Base-by-base conservation (phyloP, 192 early-diverging fungal genomes). In the Endogone sp. region DNA sequence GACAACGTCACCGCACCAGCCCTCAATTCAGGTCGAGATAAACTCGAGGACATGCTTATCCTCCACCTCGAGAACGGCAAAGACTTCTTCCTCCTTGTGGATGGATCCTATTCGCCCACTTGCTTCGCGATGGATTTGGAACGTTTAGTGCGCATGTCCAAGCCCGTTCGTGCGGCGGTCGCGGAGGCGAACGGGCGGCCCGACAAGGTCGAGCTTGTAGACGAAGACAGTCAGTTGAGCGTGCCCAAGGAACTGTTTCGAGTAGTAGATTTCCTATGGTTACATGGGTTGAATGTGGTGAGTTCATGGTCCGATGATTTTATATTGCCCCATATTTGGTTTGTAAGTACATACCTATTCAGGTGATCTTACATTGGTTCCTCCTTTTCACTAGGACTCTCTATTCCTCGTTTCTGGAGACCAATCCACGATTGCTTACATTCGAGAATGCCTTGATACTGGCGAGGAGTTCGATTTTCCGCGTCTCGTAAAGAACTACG, bases 31-130 rank as follows among this genome's bases (percentile, higher is more conserved):
- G 83, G 82, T 2, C 62, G 75, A 2, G 90, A 92, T 3, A 75
- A 84, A 6, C 71, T 92, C 30, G 83, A 84, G 4, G 90, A 95
- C 67, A 91, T 89, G 65, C 71, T 96, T n/a, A 86, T 98, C 25
- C 69, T 98, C 20, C 92, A 91, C 66, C 73, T 92, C 60, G 87
- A 91, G 59, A 86, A 90, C 29, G 90, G 92, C 11, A 90, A 90
- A 32, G 94, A 98, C 63, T 89, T 88, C 63, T 98, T 98, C 74
- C 78, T 98, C 10, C 76, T 86, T 3, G 82, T 95, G 8, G 76
- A 80, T 22, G 96, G 90, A 25, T 71, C 72, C 0, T 96, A 94
- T 75, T 66, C 82, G 29, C 77, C 82, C 2, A 91, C 92, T 3
- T 91, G 90, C 71, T 94, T 92, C 75, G 94, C 92, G 3, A 84